Percentiles rank a stretch among this genome's conserved stretches.
Evolutionary conservation across 768 basidiomycete species (phyloP).

Genomic region (Boletus fagicola): DNA sequence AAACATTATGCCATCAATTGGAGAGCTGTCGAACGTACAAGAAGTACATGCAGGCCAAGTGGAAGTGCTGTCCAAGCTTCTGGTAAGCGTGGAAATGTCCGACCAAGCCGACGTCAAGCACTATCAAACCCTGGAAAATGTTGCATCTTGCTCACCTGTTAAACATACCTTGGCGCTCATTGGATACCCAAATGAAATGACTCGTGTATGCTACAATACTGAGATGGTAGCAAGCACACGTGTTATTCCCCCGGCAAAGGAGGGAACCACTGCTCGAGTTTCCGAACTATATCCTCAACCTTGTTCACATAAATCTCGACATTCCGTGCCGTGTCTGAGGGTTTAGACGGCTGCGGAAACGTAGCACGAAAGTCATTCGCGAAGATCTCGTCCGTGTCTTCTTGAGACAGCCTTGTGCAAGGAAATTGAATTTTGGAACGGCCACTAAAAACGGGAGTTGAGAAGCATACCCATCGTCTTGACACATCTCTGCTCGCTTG

Average conservation of each 20-base stretch:
- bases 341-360: constrained; percentile 21
- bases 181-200: neutral
- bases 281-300: constrained; percentile 28
- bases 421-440: neutral
- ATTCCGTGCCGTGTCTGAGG: constrained; percentile 11
- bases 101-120: neutral
- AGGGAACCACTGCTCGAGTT: constrained; percentile 28
- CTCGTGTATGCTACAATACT: neutral
- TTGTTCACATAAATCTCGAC: constrained; percentile 26
- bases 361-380: constrained; percentile 23
- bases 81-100: neutral
- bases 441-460: neutral
- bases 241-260: neutral
- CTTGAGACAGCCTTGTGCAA: constrained; percentile 10
- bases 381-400: constrained; percentile 14
- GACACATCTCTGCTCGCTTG: constrained; percentile 12
- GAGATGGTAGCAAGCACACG: neutral
- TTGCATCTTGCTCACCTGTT: neutral
- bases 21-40: neutral
- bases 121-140: neutral
- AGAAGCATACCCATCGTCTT: constrained; percentile 7
- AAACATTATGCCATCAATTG: neutral
- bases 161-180: neutral
- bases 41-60: neutral
- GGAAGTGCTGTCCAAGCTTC: constrained; percentile 12